Base-by-base conservation (phyloP, 768 basidiomycete genomes). In the Hericium alpestre region DNA sequence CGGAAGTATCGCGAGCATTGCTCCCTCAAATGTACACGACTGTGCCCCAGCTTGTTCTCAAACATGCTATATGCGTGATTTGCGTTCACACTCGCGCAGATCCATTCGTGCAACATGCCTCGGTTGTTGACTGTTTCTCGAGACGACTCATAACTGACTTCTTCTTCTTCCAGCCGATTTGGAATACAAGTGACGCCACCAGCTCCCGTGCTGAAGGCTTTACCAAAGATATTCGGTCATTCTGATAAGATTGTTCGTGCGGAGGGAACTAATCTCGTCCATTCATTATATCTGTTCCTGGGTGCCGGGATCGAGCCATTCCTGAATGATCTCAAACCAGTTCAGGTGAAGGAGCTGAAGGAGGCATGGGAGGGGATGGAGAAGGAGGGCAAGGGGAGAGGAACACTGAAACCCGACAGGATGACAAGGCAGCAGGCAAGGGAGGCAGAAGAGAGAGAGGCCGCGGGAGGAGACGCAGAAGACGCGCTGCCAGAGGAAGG, bases 151-250 rank as follows among this genome's bases (percentile, higher is more conserved):
- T 32, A 32, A 32, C 32, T 32, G 32, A 32, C 7, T 32, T 10
- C 32, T 32, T 32, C n/a, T 27, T 27, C 32, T 6, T 53, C 10
- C 61, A 97, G 95, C 51, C 67, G 74, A 40, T 97, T 94, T 69
- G 96, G 96, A 53, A 76, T 77, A 6, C 82, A 86, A 66, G 77
- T 78, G n/a, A 77, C 82, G 15, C 83, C 86, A 11, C 80, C 87
- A 5, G 80, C 88, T 39, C 83, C 87, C 12, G 74, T 97, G n/a
- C 77, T 98, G 56, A 94, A 94, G 66, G 70, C 79, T 6, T 71
- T 99, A 20, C 89, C 94, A 38, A 95, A 93, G 74, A 91, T 98
- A 51, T 99, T 98, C 57, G 83, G 84, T 3, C 96, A 99, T 66
- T 84, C 83, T 15, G 96, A 99, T 71, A 98, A 98, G 73, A 87